Base-by-base conservation (phyloP, 192 early-diverging fungal genomes). In the Umbelopsis sp. region DNA sequence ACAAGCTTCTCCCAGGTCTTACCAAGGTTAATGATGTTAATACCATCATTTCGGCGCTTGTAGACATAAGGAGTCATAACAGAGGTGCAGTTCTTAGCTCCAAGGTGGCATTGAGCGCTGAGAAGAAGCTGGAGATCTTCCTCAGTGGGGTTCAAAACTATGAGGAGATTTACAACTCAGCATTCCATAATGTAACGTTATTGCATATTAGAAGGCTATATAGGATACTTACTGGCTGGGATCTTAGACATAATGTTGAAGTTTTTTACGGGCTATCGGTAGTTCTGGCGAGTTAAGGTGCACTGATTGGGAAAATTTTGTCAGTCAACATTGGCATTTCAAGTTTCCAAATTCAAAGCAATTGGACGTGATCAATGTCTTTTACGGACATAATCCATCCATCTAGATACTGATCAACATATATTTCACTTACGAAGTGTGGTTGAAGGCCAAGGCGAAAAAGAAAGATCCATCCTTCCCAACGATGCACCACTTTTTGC, bases 1-100 rank as follows among this genome's bases (percentile, higher is more conserved):
- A 98, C 89, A 62, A 99, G 83, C 94, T 99, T 99, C 89, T 98
- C 98, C 95, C 97, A 99, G 84, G 98, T 99, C 92, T 99, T 99
- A 77, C 92, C 94, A 65, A 96, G 89, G 92, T 99, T 98, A 89
- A 99, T 97, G 86, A 99, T 88, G 91, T 98, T 88, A 80, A 99
- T 87, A 84, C 94, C 94, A 88, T 99, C 98, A 76, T 90, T 84
- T 77, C 98, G 93, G 79, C 96, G 94, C 93, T 98, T 97, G 87
- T 85, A 96, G 77, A 98, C 91, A 88, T 99, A 99, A 68, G 92
- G 88, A 62, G 84, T 75, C 98, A 99, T 99, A 83, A 92, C 91
- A 77, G 87, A 87, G 86, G 95, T 94, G 75, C 88, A 86, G 88
- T 99, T 99, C 92, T 98, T 96, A 87, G 96, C 91, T 75, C 98